Evolutionary conservation across 805 yeast genomes (phyloP), one percentile per base, ranked within the genome.

Genomic region (Ogataea paradorogensis): DNA sequence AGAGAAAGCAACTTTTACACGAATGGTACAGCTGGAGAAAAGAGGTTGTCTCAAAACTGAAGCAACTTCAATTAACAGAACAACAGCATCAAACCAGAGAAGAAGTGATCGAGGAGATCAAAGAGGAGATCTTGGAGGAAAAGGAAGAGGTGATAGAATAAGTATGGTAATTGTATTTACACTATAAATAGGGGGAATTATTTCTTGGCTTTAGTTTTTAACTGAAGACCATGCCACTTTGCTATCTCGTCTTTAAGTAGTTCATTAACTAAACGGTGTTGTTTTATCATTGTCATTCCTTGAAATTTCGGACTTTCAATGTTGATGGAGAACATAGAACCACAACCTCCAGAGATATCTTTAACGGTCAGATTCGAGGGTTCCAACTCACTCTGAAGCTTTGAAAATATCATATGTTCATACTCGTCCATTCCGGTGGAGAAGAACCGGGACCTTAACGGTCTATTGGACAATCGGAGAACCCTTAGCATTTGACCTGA

Each of bases 311-410:
- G 71, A 38, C 93, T 80, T 32, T 80, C 84, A 13, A 93, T 76
- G 43, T 72, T 67, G 35, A 93, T 91, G 33, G 95, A 88, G 65
- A 88, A 93, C 99, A 93, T 93, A 6, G 97, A 89, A 1, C 99
- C 99, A 65, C 99, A 93, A 1, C 99, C 99, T 14, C 91, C 98
- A 20, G 93, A 82, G 7, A 91, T 80, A 58, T 91, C 98, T 48
- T 72, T 69, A 6, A 91, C 97, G 20, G 72, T 70, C 32, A 90
- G 65, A 25, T 62, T 63, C 22, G 65, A 60, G 2, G 99, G 97
- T 6, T 67, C 50, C 33, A 91, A 74, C 39, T 72, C 72, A 16
- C 68, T 61, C 9, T 69, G 53, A 27, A 89, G 66, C 40, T 78
- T 78, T 18, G 70, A 64, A 54, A 67, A 81, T 18, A 89, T 74